A percentile compares a stretch with the other conserved stretches of the same genome.
Conservation (phyloP, 306 rosid genomes). For the Castanospermum australe region DNA sequence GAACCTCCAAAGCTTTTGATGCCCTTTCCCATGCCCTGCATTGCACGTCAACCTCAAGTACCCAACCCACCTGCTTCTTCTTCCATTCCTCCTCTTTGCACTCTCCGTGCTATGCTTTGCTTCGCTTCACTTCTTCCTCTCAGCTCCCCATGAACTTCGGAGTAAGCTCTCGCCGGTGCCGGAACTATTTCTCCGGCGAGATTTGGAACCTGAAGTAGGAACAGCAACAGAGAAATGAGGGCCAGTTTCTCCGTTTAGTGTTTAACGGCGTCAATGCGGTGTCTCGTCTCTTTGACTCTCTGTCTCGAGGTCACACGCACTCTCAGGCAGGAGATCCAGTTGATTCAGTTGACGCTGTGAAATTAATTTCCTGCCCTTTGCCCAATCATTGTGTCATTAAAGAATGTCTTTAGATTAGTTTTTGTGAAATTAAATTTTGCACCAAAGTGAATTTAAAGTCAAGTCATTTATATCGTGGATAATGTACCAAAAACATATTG, state of each 20-base stretch:
- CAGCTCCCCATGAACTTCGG: not conserved
- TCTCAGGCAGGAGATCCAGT: not conserved
- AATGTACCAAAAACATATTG: too few relatives aligned
- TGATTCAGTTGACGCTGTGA: not conserved
- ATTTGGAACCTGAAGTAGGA: not conserved
- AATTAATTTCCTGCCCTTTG: not conserved
- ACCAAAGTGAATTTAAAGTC: too few relatives aligned
- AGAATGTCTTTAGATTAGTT: too few relatives aligned
- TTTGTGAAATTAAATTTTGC: too few relatives aligned
- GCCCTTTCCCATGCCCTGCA: constrained; percentile 6
- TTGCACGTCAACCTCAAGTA: constrained; percentile 31
- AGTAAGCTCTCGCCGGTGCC: not conserved
- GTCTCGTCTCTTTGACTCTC: not conserved
- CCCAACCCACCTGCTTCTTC: constrained; percentile 7
- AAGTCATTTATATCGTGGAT: too few relatives aligned
- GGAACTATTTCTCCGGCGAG: not conserved
- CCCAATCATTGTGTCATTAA: too few relatives aligned
- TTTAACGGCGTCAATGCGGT: constrained; percentile 2
- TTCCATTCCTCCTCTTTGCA: too few relatives aligned
- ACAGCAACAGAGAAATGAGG: too few relatives aligned
- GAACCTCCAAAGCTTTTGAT: constrained; percentile 26
- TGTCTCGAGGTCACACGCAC: not conserved
- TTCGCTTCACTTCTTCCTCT: not conserved
- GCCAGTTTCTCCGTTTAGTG: not conserved
- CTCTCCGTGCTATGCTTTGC: too few relatives aligned